A percentile compares a stretch with the other conserved stretches of the same genome.
These are phyloP conservation scores for Pichia sp. DNA, from an alignment of 1,139 yeast genomes.

Conservation along the genomic window DNA sequence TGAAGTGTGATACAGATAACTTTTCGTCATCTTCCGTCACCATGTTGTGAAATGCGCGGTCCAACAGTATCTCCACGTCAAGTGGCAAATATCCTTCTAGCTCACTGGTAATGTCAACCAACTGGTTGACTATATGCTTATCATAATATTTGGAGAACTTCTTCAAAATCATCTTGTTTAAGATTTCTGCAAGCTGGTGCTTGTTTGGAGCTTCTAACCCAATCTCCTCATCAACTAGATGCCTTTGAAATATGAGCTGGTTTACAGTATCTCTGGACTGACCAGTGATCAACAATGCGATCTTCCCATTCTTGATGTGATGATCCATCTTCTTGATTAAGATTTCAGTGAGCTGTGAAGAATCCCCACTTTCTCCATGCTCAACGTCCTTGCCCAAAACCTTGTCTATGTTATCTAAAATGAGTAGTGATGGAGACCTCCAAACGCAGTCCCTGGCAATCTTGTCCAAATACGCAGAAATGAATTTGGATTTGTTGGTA, in stretches of 20 bases:
- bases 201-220: conserved; percentile 68
- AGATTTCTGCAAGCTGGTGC: conserved; percentile 45
- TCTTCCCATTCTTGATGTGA: conserved; percentile 36
- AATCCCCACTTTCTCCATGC: conserved; percentile 53
- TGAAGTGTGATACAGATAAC: conserved; percentile 32
- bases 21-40: conserved; percentile 30
- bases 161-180: conserved; percentile 38
- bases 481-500: conserved; percentile 48
- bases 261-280: conserved; percentile 63
- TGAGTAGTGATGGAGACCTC: conserved; percentile 69
- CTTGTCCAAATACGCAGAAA: conserved; percentile 43
- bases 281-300: conserved; percentile 52
- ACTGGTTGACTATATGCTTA: conserved; percentile 36
- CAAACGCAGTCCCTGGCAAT: conserved; percentile 62
- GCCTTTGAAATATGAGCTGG: conserved; percentile 54
- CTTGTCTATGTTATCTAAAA: conserved; percentile 78
- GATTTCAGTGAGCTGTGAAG: conserved; percentile 51
- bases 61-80: conserved; percentile 67
- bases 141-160: conserved; percentile 16
- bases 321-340: conserved; percentile 32
- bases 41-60: conserved; percentile 66
- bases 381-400: conserved; percentile 68
- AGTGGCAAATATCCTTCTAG: conserved; percentile 89
- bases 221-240: conserved; percentile 59
- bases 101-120: conserved; percentile 63